Base-by-base conservation (phyloP, 2,329 filamentous ascomycete species). In the Sporothrix sp. region DNA sequence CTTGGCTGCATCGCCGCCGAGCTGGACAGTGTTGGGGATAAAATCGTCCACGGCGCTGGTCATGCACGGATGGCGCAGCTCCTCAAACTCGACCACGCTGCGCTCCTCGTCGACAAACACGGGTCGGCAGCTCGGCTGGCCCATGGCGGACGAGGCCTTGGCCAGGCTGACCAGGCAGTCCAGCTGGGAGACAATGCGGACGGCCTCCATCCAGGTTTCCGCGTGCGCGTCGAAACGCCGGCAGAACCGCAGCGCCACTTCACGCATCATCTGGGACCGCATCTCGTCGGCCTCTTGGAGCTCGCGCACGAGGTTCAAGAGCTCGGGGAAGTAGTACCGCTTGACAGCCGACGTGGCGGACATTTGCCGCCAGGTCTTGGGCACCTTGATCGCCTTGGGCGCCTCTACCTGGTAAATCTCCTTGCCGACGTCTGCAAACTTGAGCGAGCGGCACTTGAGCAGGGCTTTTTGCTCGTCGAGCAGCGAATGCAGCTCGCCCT, bases 371-470 rank as follows among this genome's bases (percentile, higher is more conserved):
- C 93, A 98, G 59, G 73, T 79, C 57, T 85, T 85, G 0, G 93
- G 93, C 2, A 98, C 81, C 66, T 94, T 95, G 61, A 87, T 72
- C 1, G 71, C 70, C 66, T 93, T 95, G 0, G 93, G 91, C 0
- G 87, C 84, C 64, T 98, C 93, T 10, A 98, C 75, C 67, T 98
- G 91, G 68, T 95, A 97, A 48, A 98, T 87, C 62, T 98, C 93
- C 65, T 98, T 98, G 54, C 93, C 93, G 7, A 94, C 85, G 62
- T 97, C 87, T 25, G 81, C 81, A 59, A 82, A 93, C 62, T 82
- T 82, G 55, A 91, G 75, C 0, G 77, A 76, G 57, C 77, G 85
- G 52, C 84, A 88, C 54, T 84, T 86, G 4, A 96, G 72, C 38
- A 89, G 79, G 30, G 78, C 76, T 55, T 86, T 84, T 57, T 84